phyloP scores from a whole-genome alignment of 2,329 filamentous ascomycete genomes.

The Tolypocladium capitatum region DNA sequence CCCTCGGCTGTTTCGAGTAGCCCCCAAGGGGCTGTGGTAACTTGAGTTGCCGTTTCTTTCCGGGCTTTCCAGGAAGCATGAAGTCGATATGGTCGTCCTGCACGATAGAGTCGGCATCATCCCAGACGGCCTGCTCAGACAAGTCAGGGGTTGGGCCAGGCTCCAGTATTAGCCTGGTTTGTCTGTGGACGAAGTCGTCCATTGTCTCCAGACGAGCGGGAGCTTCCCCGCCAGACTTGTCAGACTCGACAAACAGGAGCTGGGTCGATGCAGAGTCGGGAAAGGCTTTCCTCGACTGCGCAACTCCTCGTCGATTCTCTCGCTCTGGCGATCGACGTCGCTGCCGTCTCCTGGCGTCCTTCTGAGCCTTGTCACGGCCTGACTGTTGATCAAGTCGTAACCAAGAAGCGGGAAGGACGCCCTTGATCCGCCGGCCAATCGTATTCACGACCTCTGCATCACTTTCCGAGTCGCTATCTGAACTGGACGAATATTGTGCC shows the following conservation, averaged over 20 bases:
- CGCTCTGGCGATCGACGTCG: constrained; percentile 22
- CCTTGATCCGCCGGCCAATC: constrained; percentile 36
- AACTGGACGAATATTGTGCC: constrained; percentile 5
- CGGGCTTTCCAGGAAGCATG: constrained; percentile 30
- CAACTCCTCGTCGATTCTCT: constrained; percentile 33
- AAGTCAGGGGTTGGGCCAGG: constrained; percentile 1
- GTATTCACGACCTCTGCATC: constrained; percentile 28
- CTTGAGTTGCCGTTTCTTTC: constrained; percentile 26
- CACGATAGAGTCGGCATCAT: constrained; percentile 24
- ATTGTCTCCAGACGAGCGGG: constrained; percentile 7
- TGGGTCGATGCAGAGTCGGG: constrained; percentile 14
- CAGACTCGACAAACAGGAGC: constrained; percentile 32
- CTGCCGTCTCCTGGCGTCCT: constrained; percentile 14
- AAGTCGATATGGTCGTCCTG: constrained; percentile 40
- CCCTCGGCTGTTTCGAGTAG: constrained; percentile 14
- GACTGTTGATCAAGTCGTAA: constrained; percentile 43
- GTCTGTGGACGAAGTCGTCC: constrained; percentile 12
- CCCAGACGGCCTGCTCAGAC: constrained; percentile 6
- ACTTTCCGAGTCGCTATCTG: constrained; percentile 21
- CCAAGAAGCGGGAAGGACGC: constrained; percentile 56
- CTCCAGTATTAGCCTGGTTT: constrained; percentile 12
- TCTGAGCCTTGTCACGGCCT: constrained; percentile 17
- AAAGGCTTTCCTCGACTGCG: constrained; percentile 26
- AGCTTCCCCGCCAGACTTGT: constrained; percentile 30
- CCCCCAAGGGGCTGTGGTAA: constrained; percentile 12